Conservation (phyloP, 2,329 filamentous ascomycete species). For the Cladosporium sp. region DNA sequence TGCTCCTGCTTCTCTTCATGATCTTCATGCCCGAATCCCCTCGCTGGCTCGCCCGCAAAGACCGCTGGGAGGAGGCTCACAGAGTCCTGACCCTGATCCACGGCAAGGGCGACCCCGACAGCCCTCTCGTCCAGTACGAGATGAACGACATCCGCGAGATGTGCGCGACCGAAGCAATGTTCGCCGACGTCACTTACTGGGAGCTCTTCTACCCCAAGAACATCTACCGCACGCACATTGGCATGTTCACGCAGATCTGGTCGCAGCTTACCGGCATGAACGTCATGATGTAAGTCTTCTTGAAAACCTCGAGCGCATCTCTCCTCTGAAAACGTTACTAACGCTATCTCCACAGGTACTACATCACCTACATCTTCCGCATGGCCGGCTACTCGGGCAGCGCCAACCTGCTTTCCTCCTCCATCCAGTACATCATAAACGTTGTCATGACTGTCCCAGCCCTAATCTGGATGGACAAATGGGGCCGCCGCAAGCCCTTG, state of each 20-base stretch:
- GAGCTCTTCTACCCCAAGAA: slow-evolving; percentile 67
- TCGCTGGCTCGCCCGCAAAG: slow-evolving; percentile 42
- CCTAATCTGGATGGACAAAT: slow-evolving; percentile 67
- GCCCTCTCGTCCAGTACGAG: slow-evolving; percentile 58
- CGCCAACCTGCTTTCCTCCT: slow-evolving; percentile 59
- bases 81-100: slow-evolving; percentile 40
- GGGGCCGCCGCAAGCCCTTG: slow-evolving; percentile 66
- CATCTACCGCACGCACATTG: slow-evolving; percentile 65
- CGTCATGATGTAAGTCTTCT: slow-evolving; percentile 50
- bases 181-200: slow-evolving; percentile 63
- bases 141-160: slow-evolving; percentile 66
- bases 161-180: slow-evolving; percentile 65
- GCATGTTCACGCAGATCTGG: slow-evolving; percentile 69
- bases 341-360: neutral
- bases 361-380: slow-evolving; percentile 57
- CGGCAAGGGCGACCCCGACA: slow-evolving; percentile 31
- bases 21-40: slow-evolving; percentile 42
- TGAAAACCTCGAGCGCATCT: too few species aligned
- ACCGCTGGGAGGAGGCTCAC: slow-evolving; percentile 41
- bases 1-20: slow-evolving; percentile 35
- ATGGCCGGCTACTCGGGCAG: slow-evolving; percentile 60
- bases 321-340: too few species aligned
- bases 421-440: slow-evolving; percentile 74
- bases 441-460: slow-evolving; percentile 73
- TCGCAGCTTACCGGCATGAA: slow-evolving; percentile 71